phyloP scores from a whole-genome alignment of 2,329 filamentous ascomycete species.

The Verticillium klebahnii region DNA sequence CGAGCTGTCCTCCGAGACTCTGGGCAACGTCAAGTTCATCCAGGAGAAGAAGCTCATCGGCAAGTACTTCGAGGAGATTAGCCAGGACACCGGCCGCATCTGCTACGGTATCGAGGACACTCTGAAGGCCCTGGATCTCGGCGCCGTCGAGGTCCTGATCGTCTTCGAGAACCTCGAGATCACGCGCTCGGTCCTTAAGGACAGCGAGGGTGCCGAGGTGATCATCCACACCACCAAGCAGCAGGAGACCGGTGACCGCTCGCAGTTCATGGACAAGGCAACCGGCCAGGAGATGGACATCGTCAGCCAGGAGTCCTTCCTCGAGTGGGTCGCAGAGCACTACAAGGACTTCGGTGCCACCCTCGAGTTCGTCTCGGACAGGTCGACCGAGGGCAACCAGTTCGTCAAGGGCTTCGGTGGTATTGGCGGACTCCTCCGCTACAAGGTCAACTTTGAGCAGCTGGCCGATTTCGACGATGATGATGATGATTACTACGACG shows the following conservation, averaged over 20 bases:
- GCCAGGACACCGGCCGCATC: slow-evolving; percentile 91
- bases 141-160: slow-evolving; percentile 90
- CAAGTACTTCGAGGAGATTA: slow-evolving; percentile 98
- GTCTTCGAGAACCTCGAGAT: slow-evolving; percentile 97
- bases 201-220: slow-evolving; percentile 65
- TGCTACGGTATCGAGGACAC: slow-evolving; percentile 99
- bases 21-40: slow-evolving; percentile 99
- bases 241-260: slow-evolving; percentile 70
- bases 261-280: slow-evolving; percentile 90
- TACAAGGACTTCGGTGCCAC: slow-evolving; percentile 97
- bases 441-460: slow-evolving; percentile 99
- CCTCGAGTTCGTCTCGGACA: slow-evolving; percentile 95
- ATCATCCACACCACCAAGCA: slow-evolving; percentile 85
- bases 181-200: slow-evolving; percentile 85
- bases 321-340: slow-evolving; percentile 99
- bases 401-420: slow-evolving; percentile 99
- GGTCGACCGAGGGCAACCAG: slow-evolving; percentile 97
- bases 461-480: slow-evolving; percentile 87
- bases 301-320: slow-evolving; percentile 79
- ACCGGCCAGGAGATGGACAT: slow-evolving; percentile 98
- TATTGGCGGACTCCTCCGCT: slow-evolving; percentile 93
- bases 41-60: slow-evolving; percentile 99
- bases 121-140: slow-evolving; percentile 90
- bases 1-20: slow-evolving; percentile 87
- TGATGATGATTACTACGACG: slow-evolving; percentile 83